A percentile compares a stretch with the other conserved stretches of the same genome.
These are phyloP conservation scores for Capsicum pubescens DNA, from an alignment of 257 asterid genomes.

Conservation along the genomic window DNA sequence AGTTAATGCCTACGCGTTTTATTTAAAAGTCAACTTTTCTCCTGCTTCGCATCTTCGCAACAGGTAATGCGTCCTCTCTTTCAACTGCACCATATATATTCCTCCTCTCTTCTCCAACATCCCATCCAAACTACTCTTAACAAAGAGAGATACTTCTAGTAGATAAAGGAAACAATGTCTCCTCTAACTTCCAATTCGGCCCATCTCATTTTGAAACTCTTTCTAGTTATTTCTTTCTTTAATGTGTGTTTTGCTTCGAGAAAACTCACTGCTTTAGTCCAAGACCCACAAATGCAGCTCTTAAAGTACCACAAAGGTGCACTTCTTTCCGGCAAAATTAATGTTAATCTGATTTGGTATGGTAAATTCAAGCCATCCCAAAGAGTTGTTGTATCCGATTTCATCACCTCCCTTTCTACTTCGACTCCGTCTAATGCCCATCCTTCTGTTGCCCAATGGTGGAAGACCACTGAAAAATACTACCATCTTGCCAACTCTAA, in stretches of 20 bases:
- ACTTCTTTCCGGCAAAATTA: conserved; percentile 32
- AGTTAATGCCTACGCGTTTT: no score
- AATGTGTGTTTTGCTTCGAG: background rate
- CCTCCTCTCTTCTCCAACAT: no score
- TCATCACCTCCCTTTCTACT: conserved; percentile 50
- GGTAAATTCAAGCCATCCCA: conserved; percentile 39
- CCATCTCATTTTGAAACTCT: background rate
- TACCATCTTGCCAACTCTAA: conserved; percentile 39
- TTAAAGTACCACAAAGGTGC: conserved; percentile 43
- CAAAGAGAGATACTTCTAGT: background rate
- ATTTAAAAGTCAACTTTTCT: no score
- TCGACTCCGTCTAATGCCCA: conserved; percentile 17
- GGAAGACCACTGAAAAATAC: conserved; percentile 52
- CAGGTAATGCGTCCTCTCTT: no score
- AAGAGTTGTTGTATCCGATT: conserved; percentile 30
- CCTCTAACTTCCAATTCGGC: background rate
- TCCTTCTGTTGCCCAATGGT: conserved; percentile 54
- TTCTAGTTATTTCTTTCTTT: background rate
- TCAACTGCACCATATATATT: no score
- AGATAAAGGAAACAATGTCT: background rate
- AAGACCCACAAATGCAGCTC: conserved; percentile 23
- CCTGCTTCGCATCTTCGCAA: no score
- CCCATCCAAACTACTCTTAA: no score
- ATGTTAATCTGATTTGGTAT: conserved; percentile 36
- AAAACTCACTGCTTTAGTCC: conserved; percentile 19